A percentile compares a stretch with the other conserved stretches of the same genome.
Conservation (phyloP, 2,329 filamentous ascomycete genomes). For the Penicillium sp. region DNA sequence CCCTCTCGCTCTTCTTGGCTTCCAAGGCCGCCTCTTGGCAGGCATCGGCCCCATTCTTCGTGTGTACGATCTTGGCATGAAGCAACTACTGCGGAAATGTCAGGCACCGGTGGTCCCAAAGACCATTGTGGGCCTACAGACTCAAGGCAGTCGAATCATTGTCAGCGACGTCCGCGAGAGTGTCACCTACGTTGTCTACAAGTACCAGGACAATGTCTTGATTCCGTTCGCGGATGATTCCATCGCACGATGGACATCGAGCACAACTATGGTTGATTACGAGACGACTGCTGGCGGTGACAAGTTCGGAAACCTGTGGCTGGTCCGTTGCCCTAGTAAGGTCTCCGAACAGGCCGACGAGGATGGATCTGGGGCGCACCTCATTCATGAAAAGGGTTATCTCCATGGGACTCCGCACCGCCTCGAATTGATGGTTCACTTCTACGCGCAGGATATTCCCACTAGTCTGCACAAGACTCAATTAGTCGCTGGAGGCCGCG, state of each 20-base stretch:
- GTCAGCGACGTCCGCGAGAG: slow-evolving; percentile 90
- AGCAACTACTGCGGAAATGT: slow-evolving; percentile 82
- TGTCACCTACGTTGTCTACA: slow-evolving; percentile 86
- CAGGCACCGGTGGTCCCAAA: slow-evolving; percentile 70
- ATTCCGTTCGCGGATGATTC: slow-evolving; percentile 91
- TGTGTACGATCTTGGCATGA: slow-evolving; percentile 87
- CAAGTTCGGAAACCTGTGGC: slow-evolving; percentile 95
- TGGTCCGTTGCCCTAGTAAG: slow-evolving; percentile 77
- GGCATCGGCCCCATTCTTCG: slow-evolving; percentile 74
- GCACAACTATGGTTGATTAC: slow-evolving; percentile 91
- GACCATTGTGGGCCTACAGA: slow-evolving; percentile 79
- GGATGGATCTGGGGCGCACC: slow-evolving; percentile 77
- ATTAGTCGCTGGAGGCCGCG: slow-evolving; percentile 81
- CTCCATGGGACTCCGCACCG: slow-evolving; percentile 82
- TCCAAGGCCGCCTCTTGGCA: slow-evolving; percentile 82
- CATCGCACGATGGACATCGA: slow-evolving; percentile 80
- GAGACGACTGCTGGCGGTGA: slow-evolving; percentile 90
- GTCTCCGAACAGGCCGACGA: slow-evolving; percentile 85
- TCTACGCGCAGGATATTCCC: slow-evolving; percentile 83
- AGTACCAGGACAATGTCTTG: slow-evolving; percentile 78
- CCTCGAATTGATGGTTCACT: slow-evolving; percentile 75
- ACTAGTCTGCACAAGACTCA: slow-evolving; percentile 82
- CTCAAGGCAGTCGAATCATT: slow-evolving; percentile 81
- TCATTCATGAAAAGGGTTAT: slow-evolving; percentile 83
- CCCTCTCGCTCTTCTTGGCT: slow-evolving; percentile 78